A percentile compares a stretch with the other conserved stretches of the same genome.
These are phyloP conservation scores for Citrus inodora DNA, from an alignment of 345 rosid species.

Conservation along the genomic window DNA sequence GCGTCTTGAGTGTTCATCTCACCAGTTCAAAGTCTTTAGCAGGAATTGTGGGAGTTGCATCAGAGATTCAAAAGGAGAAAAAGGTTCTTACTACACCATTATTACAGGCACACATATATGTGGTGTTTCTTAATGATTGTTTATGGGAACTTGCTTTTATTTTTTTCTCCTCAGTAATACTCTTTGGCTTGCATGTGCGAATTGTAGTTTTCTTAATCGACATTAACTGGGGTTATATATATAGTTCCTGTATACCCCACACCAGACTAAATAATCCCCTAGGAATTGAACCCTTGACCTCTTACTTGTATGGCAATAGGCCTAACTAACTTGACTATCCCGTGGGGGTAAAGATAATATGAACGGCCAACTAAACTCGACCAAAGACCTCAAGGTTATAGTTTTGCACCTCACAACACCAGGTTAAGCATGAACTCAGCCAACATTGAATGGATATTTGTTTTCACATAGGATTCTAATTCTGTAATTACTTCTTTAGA, in stretches of 20 bases:
- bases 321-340: neutral
- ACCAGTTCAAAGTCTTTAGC: slow-evolving; percentile 89
- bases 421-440: neutral
- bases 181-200: neutral
- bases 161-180: neutral
- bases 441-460: neutral
- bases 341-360: neutral
- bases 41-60: slow-evolving; percentile 77
- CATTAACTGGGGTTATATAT: neutral
- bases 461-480: neutral
- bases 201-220: neutral
- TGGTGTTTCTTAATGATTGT: neutral
- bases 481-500: neutral
- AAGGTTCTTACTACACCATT: slow-evolving; percentile 42
- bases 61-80: slow-evolving; percentile 93
- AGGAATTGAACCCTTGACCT: neutral
- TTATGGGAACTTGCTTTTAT: neutral
- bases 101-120: neutral
- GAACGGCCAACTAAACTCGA: neutral
- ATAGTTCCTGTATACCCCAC: neutral
- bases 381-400: neutral
- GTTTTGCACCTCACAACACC: neutral
- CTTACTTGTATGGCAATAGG: neutral
- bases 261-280: neutral
- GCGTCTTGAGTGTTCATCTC: slow-evolving; percentile 84